Conservation (phyloP, 495 filamentous ascomycete species). For the Daldinia decipiens region DNA sequence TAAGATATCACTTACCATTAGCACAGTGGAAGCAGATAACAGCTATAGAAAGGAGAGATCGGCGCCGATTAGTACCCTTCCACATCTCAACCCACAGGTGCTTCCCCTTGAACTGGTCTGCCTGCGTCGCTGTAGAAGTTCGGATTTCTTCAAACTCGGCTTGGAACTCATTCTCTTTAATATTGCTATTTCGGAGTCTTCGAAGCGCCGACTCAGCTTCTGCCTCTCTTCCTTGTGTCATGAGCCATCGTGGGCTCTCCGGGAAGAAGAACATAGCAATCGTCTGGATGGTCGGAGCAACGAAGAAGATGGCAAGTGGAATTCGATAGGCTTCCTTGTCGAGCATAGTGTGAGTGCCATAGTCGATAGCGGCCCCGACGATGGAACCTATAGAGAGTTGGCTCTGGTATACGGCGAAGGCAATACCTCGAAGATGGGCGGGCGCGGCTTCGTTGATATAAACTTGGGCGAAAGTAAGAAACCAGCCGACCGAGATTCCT, state of each 20-base stretch:
- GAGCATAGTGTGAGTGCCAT: constrained; percentile 56
- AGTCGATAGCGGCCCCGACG: constrained; percentile 65
- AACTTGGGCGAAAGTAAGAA: constrained; percentile 64
- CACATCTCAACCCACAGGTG: constrained; percentile 60
- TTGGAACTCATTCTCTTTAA: constrained; percentile 51
- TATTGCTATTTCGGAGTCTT: constrained; percentile 53
- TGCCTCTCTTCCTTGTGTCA: constrained; percentile 56
- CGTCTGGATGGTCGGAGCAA: constrained; percentile 59
- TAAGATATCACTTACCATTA: constrained; percentile 36
- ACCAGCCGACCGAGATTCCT: constrained; percentile 61
- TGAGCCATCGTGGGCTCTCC: constrained; percentile 67
- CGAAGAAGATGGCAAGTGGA: constrained; percentile 62
- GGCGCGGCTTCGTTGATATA: constrained; percentile 60
- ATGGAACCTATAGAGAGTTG: constrained; percentile 59
- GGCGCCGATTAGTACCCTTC: constrained; percentile 45
- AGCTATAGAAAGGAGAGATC: constrained; percentile 46
- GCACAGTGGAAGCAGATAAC: constrained; percentile 50
- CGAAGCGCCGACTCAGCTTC: constrained; percentile 56
- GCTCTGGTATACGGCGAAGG: constrained; percentile 51
- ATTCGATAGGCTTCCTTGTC: constrained; percentile 60
- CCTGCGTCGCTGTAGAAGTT: constrained; percentile 55
- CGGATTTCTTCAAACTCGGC: constrained; percentile 61
- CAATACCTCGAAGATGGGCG: constrained; percentile 57
- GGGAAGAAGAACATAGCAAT: constrained; percentile 64
- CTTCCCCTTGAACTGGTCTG: constrained; percentile 47